Base-by-base conservation (phyloP, 2,329 filamentous ascomycete species). In the Exophiala bonariae region DNA sequence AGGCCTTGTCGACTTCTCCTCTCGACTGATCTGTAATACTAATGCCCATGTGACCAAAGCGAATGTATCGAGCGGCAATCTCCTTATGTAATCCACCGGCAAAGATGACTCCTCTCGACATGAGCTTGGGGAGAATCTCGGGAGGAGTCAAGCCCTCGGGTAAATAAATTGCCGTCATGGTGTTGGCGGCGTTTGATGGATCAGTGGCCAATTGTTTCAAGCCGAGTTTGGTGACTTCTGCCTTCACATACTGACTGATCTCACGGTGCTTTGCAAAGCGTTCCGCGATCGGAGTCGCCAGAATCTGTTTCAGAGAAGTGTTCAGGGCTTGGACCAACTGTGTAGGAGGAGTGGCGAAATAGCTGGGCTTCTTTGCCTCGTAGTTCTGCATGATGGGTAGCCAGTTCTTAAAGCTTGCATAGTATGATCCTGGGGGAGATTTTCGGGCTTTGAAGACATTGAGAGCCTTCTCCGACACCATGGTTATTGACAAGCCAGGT, bases 321-420 rank as follows among this genome's bases (percentile, higher is more conserved):
- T 99, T 86, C 28, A 99, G 81, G 38, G 93, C 93, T 70, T 87
- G 92, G 59, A 99, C 79, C 41, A 99, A 82, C 72, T 99, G 93
- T 11, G 93, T 93, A 3, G 91, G 90, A 1, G 93, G 93, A 1
- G 93, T 99, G 30, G 93, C 93, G 65, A 99, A 99, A 77, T 99
- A 99, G 2, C 90, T 95, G 30, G 93, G 83, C 76, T 97, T 99
- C 77, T 91, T 89, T 56, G 89, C 89, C 75, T 99, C 93, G 71
- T 99, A 99, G 74, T 96, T 97, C 74, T 93, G 84, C 92, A 99
- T 97, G 70, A 99, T 93, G 37, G 92, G 92, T 47, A 91, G 76
- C 93, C 93, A 99, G 73, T 97, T 97, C 78, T 90, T 91, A 78
- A 96, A 89, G 10, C 88, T 95, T 45, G 88, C 91, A 70, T 96